A percentile compares a stretch with the other conserved stretches of the same genome.
Conservation (phyloP, 2,329 filamentous ascomycete genomes). For the Ilyonectria robusta region DNA sequence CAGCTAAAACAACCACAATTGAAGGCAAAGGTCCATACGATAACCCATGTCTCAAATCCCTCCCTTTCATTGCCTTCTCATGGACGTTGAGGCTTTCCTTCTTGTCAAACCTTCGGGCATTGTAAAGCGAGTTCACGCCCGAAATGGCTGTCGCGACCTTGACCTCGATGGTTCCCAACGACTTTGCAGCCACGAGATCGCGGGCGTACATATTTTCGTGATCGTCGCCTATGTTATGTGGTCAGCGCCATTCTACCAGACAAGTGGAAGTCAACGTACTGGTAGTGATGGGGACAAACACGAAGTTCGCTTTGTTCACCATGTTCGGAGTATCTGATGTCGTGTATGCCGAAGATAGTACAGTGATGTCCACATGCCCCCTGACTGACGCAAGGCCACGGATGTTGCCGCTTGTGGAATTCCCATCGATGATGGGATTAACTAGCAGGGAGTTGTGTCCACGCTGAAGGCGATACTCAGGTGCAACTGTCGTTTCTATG, state of each 20-base stretch:
- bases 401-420: too few species aligned
- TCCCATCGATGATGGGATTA: too few species aligned
- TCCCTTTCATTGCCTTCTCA: conserved; percentile 49
- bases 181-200: conserved; percentile 10
- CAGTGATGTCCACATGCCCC: not conserved
- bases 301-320: conserved; percentile 10
- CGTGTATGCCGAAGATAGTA: not conserved
- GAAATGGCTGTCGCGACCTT: too few species aligned
- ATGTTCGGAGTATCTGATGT: not conserved
- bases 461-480: too few species aligned
- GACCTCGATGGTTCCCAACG: conserved; percentile 39
- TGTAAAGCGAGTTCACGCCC: too few species aligned
- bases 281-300: conserved; percentile 33
- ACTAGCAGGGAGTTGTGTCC: too few species aligned
- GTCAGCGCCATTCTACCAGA: not conserved
- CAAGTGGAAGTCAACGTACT: not conserved
- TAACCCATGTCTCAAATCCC: conserved; percentile 42
- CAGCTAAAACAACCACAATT: not conserved
- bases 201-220: not conserved
- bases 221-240: not conserved
- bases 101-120: not conserved
- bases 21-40: conserved; percentile 21
- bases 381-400: too few species aligned
- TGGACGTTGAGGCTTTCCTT: not conserved
- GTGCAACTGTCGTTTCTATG: conserved; percentile 28